Percentiles rank a stretch among this genome's conserved stretches.
Evolutionary conservation across 2,329 filamentous ascomycete genomes (phyloP).

Genomic region (Fusarium sulawesiense): DNA sequence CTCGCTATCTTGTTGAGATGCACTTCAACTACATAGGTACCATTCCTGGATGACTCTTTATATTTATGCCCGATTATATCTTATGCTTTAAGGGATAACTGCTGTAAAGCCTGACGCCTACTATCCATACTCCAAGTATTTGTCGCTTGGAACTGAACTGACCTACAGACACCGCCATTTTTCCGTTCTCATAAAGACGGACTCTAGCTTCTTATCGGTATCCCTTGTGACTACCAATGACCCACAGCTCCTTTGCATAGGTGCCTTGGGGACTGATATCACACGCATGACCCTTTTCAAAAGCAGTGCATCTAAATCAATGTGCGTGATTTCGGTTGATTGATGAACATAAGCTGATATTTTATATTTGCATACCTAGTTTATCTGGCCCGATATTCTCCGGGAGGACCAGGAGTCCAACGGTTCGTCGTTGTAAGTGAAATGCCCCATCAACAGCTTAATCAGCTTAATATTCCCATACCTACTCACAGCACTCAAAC

Average conservation of each 20-base stretch:
- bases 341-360: background rate
- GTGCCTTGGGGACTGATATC: background rate
- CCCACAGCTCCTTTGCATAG: constrained; percentile 11
- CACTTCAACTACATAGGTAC: background rate
- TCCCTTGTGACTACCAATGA: constrained; percentile 22
- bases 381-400: background rate
- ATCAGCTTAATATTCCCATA: background rate
- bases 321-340: background rate
- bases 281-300: constrained; percentile 25
- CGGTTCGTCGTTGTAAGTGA: background rate
- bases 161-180: constrained; percentile 5
- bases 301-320: constrained; percentile 7
- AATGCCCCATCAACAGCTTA: background rate
- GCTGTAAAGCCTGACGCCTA: background rate
- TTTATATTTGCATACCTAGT: background rate
- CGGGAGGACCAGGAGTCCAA: background rate
- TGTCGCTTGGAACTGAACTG: background rate
- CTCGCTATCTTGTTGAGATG: background rate
- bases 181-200: background rate
- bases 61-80: background rate
- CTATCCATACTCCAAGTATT: background rate
- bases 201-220: constrained; percentile 7
- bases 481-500: background rate
- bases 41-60: background rate
- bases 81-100: background rate